Base-by-base conservation (phyloP, 345 rosid species). In the Jatropha curcas region DNA sequence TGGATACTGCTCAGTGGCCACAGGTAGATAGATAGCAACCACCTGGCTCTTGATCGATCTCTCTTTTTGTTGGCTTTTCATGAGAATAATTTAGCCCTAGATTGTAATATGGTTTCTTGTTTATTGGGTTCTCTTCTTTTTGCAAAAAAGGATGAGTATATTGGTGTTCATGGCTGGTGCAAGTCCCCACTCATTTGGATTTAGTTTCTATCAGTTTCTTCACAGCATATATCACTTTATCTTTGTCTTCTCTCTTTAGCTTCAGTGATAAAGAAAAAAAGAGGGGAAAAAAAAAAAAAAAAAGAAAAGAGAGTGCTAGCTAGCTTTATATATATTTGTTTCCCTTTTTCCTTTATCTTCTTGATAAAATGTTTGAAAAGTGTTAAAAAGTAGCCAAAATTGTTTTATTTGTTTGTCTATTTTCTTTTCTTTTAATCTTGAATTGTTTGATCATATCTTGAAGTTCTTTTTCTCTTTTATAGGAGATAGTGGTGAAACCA, bases 1-100 rank as follows among this genome's bases (percentile, higher is more conserved):
- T 94, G 98, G 97, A 92, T 85, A 94, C 92, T 71, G 94, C 91
- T 84, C 92, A 87, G 73, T 94, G 97, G 97, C 93, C 97, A 84
- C 97, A 92, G 98, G 98, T 94, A 77, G 28, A 64, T 56, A 71
- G 66, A 61, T 61, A 46, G n/a, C n/a, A 13, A 17, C 19, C 6
- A 48, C 22, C 1, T 33, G 4, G 7, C 20, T 43, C 35, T 55
- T 72, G 17, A 37, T 51, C 65, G n/a, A n/a, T 74, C 48, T 56
- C 41, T 71, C n/a, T 68, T 24, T 22, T 67, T 65, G 31, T 60
- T 72, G 51, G 33, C 5, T 70, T 58, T 73, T 53, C 56, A 34
- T 55, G 33, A 22, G 25, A 46, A 57, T 68, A 67, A 41, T 46
- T 68, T 57, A 57, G 61, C 35, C 61, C 35, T 28, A 58, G 62